A percentile compares a stretch with the other conserved stretches of the same genome.
Conservation (phyloP, 2,329 filamentous ascomycete species). For the Penicillium sp. region DNA sequence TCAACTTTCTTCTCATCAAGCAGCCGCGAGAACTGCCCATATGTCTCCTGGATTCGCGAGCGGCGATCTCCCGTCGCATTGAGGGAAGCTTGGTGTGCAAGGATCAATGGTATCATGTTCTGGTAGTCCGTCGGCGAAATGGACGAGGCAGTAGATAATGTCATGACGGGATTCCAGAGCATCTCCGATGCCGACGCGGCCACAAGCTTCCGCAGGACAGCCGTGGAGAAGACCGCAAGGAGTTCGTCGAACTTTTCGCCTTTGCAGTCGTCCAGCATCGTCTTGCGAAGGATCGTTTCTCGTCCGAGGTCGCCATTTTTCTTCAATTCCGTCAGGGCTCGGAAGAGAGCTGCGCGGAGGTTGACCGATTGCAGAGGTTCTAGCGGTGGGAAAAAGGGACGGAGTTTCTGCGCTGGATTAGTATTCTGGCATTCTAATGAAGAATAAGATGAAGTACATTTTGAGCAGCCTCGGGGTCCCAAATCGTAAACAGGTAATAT, state of each 20-base stretch:
- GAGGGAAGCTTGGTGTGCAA: constrained; percentile 73
- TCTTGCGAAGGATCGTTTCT: constrained; percentile 81
- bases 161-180: constrained; percentile 54
- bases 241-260: constrained; percentile 89
- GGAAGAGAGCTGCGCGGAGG: constrained; percentile 78
- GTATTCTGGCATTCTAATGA: neutral
- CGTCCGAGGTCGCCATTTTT: constrained; percentile 80
- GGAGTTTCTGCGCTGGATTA: constrained; percentile 68
- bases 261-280: constrained; percentile 95
- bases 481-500: constrained; percentile 82
- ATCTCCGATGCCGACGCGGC: constrained; percentile 43
- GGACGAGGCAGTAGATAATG: constrained; percentile 56
- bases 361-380: constrained; percentile 91
- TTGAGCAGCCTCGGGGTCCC: constrained; percentile 74
- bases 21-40: constrained; percentile 64
- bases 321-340: constrained; percentile 80
- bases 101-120: constrained; percentile 63
- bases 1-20: constrained; percentile 64
- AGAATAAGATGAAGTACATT: constrained; percentile 54
- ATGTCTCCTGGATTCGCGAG: constrained; percentile 59
- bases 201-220: constrained; percentile 72
- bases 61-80: constrained; percentile 61
- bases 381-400: constrained; percentile 85
- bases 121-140: constrained; percentile 37
- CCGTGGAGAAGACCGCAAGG: constrained; percentile 78